A percentile compares a stretch with the other conserved stretches of the same genome.
Conservation (phyloP, 306 rosid genomes). For the Lagenaria siceraria region DNA sequence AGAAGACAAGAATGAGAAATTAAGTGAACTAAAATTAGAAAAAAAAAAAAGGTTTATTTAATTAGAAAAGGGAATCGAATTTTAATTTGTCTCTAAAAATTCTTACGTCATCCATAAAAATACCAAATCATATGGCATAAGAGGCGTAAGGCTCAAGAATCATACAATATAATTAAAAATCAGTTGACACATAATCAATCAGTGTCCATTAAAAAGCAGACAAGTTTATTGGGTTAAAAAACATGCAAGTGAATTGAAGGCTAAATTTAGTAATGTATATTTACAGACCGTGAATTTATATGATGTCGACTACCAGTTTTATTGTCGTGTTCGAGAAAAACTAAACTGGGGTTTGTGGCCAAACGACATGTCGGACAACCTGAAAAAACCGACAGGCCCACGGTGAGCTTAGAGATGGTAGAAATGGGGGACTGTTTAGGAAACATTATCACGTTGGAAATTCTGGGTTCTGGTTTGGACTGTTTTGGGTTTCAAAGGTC, state of each 20-base stretch:
- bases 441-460: neutral
- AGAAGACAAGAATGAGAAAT: too few relatives aligned
- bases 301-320: conserved; percentile 11
- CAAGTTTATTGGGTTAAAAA: conserved; percentile 33
- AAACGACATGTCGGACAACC: neutral
- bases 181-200: neutral
- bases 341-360: neutral
- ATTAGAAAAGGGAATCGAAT: too few relatives aligned
- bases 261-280: neutral
- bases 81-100: too few relatives aligned
- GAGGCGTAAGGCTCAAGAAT: neutral
- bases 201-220: conserved; percentile 31
- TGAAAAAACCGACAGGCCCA: neutral
- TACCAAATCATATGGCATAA: neutral
- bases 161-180: neutral
- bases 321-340: conserved; percentile 16
- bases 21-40: too few relatives aligned
- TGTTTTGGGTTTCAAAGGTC: conserved; percentile 8
- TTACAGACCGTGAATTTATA: neutral
- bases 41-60: too few relatives aligned
- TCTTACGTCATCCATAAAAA: too few relatives aligned
- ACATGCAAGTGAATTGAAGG: neutral
- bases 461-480: neutral
- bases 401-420: neutral
- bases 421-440: neutral